Evolutionary conservation across 805 yeast genomes (phyloP), one percentile per base, ranked within the genome.

Genomic region (Wickerhamiella brachini): DNA sequence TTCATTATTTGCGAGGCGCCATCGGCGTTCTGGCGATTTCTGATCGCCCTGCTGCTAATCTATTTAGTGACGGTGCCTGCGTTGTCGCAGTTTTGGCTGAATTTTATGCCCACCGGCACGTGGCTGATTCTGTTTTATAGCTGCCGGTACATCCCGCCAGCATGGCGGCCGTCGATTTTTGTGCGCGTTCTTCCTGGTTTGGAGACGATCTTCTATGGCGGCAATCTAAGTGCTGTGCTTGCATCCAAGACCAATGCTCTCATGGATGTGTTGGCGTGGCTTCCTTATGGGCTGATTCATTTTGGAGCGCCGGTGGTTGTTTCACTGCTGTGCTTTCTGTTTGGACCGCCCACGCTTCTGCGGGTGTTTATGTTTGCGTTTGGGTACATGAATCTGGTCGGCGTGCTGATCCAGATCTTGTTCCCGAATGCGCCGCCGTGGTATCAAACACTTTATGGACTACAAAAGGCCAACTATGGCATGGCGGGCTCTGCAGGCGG

Each of bases 391-490:
- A 93, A 90, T 67, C 67, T 89, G 56, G 65, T 79, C 49, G 97
- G 97, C 44, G 97, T 90, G 31, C 61, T 83, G 37, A 77, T 78
- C 51, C 97, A 93, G 69, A 75, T 87, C 57, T 55, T 81, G 5
- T 87, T 86, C 65, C 95, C 98, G 5, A 85, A 93, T 48, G 97
- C 97, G 50, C 95, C 98, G 13, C 98, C 98, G 18, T 90, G 98
- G 98, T 90, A 90, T 65, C 84, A 85, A 61, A 79, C 79, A 53
- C 66, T 81, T 47, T 82, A 90, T 63, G 96, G 95, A 1, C 74
- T 89, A 53, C 82, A 78, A 50, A 93, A 95, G 29, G 97, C 97
- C 2, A 79, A 87, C 67, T 90, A 90, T 67, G 71, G 81, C 50
- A 88, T 90, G 95, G 72, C 74, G 47, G 98, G 97, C 12, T 83